Percentiles rank a stretch among this genome's conserved stretches.
Evolutionary conservation across 305 asterid genomes (phyloP).

Genomic region (Lippia alba): DNA sequence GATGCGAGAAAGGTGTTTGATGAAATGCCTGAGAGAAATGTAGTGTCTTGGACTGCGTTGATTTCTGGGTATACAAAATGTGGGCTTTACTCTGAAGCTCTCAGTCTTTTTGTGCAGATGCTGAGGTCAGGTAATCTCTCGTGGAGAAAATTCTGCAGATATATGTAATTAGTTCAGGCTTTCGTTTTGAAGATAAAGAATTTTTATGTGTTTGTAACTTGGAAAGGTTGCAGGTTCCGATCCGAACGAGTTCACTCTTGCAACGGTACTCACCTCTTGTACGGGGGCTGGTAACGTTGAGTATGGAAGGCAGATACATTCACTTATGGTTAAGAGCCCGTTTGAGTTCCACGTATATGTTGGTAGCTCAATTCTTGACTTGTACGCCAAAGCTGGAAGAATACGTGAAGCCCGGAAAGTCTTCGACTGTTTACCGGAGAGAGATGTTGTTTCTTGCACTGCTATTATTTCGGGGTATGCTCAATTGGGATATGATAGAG

Average conservation of each 20-base stretch:
- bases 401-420: conserved; percentile 63
- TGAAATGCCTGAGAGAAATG: conserved; percentile 81
- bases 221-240: conserved; percentile 59
- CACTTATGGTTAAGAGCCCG: conserved; percentile 61
- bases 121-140: conserved; percentile 69
- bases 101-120: conserved; percentile 70
- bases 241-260: conserved; percentile 81
- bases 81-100: conserved; percentile 61
- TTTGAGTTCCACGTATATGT: conserved; percentile 67
- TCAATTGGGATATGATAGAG: conserved; percentile 72
- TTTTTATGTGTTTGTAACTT: conserved; percentile 39
- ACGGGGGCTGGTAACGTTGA: conserved; percentile 44
- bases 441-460: conserved; percentile 80
- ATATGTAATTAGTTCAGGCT: background rate
- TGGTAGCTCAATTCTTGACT: conserved; percentile 90
- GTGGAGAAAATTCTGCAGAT: background rate
- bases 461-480: conserved; percentile 85
- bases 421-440: conserved; percentile 66
- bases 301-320: conserved; percentile 71
- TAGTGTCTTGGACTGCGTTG: conserved; percentile 89
- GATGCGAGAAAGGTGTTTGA: conserved; percentile 82
- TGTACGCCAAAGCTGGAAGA: conserved; percentile 87
- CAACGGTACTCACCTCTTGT: conserved; percentile 72
- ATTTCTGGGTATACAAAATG: conserved; percentile 71
- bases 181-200: background rate